Base-by-base conservation (phyloP, 257 asterid species). In the Salvia rosmarinus region DNA sequence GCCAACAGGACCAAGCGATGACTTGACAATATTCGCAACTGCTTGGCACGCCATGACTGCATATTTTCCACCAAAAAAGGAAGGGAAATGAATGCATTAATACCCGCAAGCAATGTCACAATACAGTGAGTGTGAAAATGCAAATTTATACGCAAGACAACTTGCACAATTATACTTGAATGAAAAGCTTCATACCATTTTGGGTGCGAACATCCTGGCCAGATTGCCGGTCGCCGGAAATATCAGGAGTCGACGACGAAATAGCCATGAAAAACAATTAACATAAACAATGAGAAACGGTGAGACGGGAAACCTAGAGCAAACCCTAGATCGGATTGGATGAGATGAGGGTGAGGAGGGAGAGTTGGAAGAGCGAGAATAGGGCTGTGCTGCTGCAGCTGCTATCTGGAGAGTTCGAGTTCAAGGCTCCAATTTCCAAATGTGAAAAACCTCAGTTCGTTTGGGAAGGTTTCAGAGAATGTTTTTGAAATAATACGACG, bases 1-100 rank as follows among this genome's bases (percentile, higher is more conserved):
- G 72, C 99, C 98, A 65, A 91, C 97, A 1, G 98, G 99, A 68
- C 99, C 99, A 17, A 95, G 95, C 1, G 98, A 95, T 12, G 99
- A 89, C 75, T 95, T 95, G 64, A 95, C 98, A 44, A 91, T 86
- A 77, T 94, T 89, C 5, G 99, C 96, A 46, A 94, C 79, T 4
- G 99, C 98, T 75, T 86, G 95, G 76, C 99, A 94, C 47, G 98
- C 96, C 81, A 85, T 37, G 32, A 91, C 99, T 95, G 85, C 80
- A 50, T 81, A 81, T 75, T 63, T 55, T 54, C 66, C 67, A 60
- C 3, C 55, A 25, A 8, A 67, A 21, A 4, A 21, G 6, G 17
- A 11, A 39, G 12, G 3, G 16, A 35, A 40, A 34, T 0, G 25
- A 9, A 9, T 9, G 50, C 51, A 35, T 8, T 68, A 9, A 25